Conservation (phyloP, 73 alveolate species). For the Paramecium pentaurelia region DNA sequence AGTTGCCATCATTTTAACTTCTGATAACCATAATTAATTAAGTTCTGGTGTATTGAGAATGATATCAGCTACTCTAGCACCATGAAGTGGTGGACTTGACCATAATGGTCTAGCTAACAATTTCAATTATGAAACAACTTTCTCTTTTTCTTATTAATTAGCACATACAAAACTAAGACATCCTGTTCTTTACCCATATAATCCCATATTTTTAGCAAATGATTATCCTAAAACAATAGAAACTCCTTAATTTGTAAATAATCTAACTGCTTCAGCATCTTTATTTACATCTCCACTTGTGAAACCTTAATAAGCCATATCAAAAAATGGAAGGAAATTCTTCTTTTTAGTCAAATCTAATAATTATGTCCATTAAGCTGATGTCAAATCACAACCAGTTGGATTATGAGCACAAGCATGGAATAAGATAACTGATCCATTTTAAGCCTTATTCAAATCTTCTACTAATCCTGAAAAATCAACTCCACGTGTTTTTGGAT, state of each 20-base stretch:
- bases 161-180: constrained; percentile 78
- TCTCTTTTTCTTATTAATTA: constrained; percentile 70
- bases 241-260: constrained; percentile 76
- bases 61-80: constrained; percentile 80
- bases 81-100: constrained; percentile 90
- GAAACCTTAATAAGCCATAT: constrained; percentile 97
- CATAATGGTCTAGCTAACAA: constrained; percentile 76
- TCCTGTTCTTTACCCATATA: constrained; percentile 97
- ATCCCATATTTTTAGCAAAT: constrained; percentile 95
- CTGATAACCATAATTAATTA: constrained; percentile 77
- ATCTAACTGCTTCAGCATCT: constrained; percentile 90
- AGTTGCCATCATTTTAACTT: constrained; percentile 82
- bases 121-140: constrained; percentile 76
- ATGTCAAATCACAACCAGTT: constrained; percentile 91
- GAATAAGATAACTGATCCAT: constrained; percentile 86
- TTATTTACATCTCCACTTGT: constrained; percentile 90
- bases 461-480: constrained; percentile 83
- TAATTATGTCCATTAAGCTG: constrained; percentile 88
- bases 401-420: constrained; percentile 97
- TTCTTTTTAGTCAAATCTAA: constrained; percentile 74
- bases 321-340: constrained; percentile 84
- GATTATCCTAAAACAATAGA: constrained; percentile 85
- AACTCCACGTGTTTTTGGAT: constrained; percentile 76
- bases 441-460: constrained; percentile 80
- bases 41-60: constrained; percentile 81